Percentiles rank a stretch among this genome's conserved stretches.
Conservation (phyloP, 768 basidiomycete species). For the Tremella fuciformis region DNA sequence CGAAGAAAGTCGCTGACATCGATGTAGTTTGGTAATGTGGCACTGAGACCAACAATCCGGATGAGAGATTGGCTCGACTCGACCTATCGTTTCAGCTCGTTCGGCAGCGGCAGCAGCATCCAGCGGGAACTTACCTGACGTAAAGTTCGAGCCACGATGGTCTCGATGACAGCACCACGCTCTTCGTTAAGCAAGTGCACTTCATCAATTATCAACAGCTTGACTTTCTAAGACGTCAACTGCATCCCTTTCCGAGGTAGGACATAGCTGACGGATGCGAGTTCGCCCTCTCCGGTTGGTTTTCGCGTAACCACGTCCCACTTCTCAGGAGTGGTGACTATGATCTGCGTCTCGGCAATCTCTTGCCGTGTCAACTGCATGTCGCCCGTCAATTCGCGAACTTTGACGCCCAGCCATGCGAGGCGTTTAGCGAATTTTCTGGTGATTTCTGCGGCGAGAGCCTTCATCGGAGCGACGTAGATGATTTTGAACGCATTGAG, state of each 20-base stretch:
- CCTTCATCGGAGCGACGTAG: slow-evolving; percentile 99
- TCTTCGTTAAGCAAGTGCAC: slow-evolving; percentile 96
- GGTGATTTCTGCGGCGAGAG: slow-evolving; percentile 89
- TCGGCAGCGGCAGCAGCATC: neutral
- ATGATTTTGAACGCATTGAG: slow-evolving; percentile 87
- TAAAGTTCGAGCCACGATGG: slow-evolving; percentile 91
- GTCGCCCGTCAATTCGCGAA: slow-evolving; percentile 92
- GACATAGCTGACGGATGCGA: slow-evolving; percentile 69
- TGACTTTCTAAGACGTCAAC: slow-evolving; percentile 65
- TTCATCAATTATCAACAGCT: slow-evolving; percentile 94
- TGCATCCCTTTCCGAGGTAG: neutral
- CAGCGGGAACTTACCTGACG: slow-evolving; percentile 62
- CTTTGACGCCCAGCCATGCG: slow-evolving; percentile 78
- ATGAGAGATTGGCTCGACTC: slow-evolving; percentile 95
- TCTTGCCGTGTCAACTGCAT: slow-evolving; percentile 95
- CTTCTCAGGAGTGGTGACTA: slow-evolving; percentile 98
- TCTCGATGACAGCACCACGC: slow-evolving; percentile 95
- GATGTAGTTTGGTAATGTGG: slow-evolving; percentile 93
- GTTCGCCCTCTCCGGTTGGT: slow-evolving; percentile 91
- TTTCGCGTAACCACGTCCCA: slow-evolving; percentile 99
- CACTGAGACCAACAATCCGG: slow-evolving; percentile 87
- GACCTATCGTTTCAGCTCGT: slow-evolving; percentile 59
- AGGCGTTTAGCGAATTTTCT: slow-evolving; percentile 87
- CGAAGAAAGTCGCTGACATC: slow-evolving; percentile 96
- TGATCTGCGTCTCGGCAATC: slow-evolving; percentile 92